A percentile compares a stretch with the other conserved stretches of the same genome.
Evolutionary conservation across 129 eudicot genomes (phyloP).

Genomic region (Centaurea solstitialis): DNA sequence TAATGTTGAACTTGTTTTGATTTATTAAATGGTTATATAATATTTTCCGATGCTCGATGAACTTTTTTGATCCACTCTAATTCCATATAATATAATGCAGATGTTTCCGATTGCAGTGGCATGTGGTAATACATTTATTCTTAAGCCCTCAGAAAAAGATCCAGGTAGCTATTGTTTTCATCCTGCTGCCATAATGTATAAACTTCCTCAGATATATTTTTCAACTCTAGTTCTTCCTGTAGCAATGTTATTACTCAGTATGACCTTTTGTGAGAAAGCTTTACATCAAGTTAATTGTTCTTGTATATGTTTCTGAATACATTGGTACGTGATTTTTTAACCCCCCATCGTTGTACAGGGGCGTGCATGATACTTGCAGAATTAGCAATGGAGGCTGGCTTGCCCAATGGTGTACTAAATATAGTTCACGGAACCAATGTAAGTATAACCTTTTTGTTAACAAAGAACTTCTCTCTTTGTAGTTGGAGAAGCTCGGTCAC

Average conservation of each 20-base stretch:
- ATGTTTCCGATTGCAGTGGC: slow-evolving; percentile 98
- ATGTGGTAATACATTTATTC: slow-evolving; percentile 74
- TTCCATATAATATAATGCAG: slow-evolving; percentile 42
- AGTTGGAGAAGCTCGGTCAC: background rate
- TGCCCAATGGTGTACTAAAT: slow-evolving; percentile 90
- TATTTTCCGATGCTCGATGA: background rate
- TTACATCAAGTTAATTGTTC: background rate
- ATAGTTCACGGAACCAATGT: slow-evolving; percentile 95
- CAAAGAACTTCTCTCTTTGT: background rate
- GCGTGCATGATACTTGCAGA: slow-evolving; percentile 94
- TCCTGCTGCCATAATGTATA: slow-evolving; percentile 6
- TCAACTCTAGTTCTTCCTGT: background rate
- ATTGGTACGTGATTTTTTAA: background rate
- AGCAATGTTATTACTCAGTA: background rate
- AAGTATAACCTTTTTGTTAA: slow-evolving; percentile 24
- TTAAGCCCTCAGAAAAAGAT: slow-evolving; percentile 82
- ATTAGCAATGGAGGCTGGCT: slow-evolving; percentile 98
- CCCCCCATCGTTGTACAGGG: slow-evolving; percentile 40
- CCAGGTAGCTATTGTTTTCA: slow-evolving; percentile 49
- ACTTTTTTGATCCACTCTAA: slow-evolving; percentile 6
- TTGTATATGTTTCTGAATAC: background rate
- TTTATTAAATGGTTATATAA: background rate
- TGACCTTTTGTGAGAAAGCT: slow-evolving; percentile 1
- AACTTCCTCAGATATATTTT: background rate
- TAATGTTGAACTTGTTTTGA: background rate